A percentile compares a stretch with the other conserved stretches of the same genome.
These are phyloP conservation scores for Sordariomycetes sp. DNA, from an alignment of 2,329 filamentous ascomycete species.

Conservation along the genomic window DNA sequence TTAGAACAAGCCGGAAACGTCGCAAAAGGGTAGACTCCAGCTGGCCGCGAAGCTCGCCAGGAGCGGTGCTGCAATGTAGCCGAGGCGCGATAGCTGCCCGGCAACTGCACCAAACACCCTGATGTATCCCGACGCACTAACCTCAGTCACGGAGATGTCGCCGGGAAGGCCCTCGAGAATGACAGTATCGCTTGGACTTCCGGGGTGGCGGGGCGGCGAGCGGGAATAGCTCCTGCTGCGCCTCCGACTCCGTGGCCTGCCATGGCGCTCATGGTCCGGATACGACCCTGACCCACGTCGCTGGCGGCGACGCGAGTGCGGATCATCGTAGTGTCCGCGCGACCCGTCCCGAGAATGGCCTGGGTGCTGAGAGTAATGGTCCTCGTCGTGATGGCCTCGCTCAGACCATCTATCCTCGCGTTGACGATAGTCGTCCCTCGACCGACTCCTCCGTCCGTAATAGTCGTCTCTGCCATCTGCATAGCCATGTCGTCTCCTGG, in stretches of 20 bases:
- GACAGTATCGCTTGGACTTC: constrained; percentile 36
- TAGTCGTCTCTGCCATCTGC: constrained; percentile 6
- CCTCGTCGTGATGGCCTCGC: constrained; percentile 6
- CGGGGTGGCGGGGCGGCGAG: constrained; percentile 24
- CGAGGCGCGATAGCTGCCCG: background rate
- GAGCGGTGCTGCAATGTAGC: background rate
- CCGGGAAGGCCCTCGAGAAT: constrained; percentile 43
- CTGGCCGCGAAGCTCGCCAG: background rate
- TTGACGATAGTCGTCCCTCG: background rate
- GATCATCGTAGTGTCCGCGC: constrained; percentile 1
- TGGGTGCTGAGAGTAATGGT: constrained; percentile 7
- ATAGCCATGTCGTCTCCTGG: constrained; percentile 9
- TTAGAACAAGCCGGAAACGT: background rate
- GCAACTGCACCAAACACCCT: background rate
- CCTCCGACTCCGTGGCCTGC: constrained; percentile 9
- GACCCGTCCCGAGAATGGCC: constrained; percentile 7
- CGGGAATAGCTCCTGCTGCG: constrained; percentile 20
- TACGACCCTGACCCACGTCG: constrained; percentile 2
- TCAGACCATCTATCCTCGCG: constrained; percentile 8
- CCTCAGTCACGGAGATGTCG: constrained; percentile 38
- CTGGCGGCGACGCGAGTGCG: background rate
- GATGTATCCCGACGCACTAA: constrained; percentile 20
- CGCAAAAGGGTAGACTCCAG: too few species aligned
- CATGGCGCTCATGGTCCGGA: constrained; percentile 2
- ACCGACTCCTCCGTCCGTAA: constrained; percentile 6